These are phyloP conservation scores for Trichoderma semiorbis DNA, from an alignment of 2,329 filamentous ascomycete genomes.

Conservation along the genomic window DNA sequence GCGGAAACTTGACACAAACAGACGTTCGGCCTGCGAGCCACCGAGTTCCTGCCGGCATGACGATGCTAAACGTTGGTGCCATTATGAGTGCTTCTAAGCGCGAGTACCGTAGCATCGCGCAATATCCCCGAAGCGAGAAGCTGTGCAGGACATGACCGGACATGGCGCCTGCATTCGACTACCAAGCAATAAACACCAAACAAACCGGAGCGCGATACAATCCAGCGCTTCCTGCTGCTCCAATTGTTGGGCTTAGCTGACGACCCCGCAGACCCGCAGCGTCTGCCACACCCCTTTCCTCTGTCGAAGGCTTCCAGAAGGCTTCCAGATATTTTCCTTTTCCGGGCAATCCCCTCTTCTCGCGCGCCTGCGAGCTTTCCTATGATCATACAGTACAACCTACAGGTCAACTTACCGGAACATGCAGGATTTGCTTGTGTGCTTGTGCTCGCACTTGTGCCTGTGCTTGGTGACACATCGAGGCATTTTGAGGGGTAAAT, in stretches of 20 bases:
- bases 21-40: not conserved
- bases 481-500: not conserved
- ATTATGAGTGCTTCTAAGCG: not conserved
- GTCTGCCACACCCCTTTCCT: not conserved
- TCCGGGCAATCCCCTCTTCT: not conserved
- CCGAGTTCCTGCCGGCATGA: not conserved
- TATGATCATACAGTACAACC: not conserved
- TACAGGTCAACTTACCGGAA: not conserved
- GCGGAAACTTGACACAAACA: not conserved
- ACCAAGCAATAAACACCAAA: not conserved
- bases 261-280: not conserved
- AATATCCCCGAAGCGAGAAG: not conserved
- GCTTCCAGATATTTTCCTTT: not conserved
- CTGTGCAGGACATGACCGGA: not conserved
- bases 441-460: not conserved
- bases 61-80: not conserved
- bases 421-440: not conserved
- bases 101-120: not conserved
- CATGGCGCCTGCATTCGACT: not conserved
- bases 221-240: not conserved
- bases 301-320: not conserved
- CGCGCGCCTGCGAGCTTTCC: not conserved
- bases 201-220: not conserved
- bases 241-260: not conserved
- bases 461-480: not conserved